Evolutionary conservation across 768 basidiomycete genomes (phyloP), one percentile per base, ranked within the genome.

Genomic region (Leccinum obscurum): DNA sequence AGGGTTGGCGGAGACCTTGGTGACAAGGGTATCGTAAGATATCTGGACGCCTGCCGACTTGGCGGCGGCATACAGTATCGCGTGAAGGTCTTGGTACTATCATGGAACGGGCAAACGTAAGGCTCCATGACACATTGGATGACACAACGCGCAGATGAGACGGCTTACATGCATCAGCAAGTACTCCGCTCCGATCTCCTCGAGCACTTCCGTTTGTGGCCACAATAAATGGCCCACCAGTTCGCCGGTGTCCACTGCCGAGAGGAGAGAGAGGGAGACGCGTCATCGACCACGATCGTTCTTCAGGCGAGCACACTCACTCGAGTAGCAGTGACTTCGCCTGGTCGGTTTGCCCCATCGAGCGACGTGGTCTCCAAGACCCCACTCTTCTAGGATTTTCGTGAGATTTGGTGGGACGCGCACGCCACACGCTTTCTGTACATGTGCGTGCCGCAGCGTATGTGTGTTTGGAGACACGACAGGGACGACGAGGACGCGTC

Each of bases 321-420:
- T 56, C 26, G 64, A 61, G 26, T 55, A 62, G 35, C 63, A 68
- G 28, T 65, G 46, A 48, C 66, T 68, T 20, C 34, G 52, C 11
- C 50, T 61, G 24, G 57, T 54, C 35, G 61, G 57, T 48, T 39
- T 57, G 7, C 75, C 75, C 55, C 77, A 74, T 17, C 75, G 73
- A 28, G 59, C 54, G 54, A 84, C 69, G 6, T 73, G 67, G 30
- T 81, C 77, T 14, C 72, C 77, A 1, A 82, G 76, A 22, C 81
- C 83, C 84, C 85, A 87, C 60, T 81, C 75, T 50, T 76, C 74
- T 24, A 85, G 72, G 1, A 85, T 72, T 52, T 78, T 77, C 52
- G 83, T 83, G 76, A 85, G 78, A 64, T 85, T 85, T 0, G 85
- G 83, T 32, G 83, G 82, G 4, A 83, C 74, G 24, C 79, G 76